Evolutionary conservation across 2,329 filamentous ascomycete species (phyloP), one percentile per base, ranked within the genome.

Genomic region (Ophioceras dolichostomum): DNA sequence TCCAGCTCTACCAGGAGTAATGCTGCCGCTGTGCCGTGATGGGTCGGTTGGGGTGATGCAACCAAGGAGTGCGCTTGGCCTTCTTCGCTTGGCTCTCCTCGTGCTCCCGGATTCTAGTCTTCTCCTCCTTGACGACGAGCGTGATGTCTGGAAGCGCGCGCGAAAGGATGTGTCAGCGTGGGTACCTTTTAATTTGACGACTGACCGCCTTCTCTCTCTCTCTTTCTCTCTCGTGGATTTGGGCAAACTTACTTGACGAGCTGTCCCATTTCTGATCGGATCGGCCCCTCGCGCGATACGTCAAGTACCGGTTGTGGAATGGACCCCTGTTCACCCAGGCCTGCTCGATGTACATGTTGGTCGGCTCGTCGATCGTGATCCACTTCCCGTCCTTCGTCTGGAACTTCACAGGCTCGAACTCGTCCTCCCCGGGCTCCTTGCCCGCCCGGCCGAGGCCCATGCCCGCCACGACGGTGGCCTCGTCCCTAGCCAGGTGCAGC

Each of bases 111-210:
- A 95, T 78, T 38, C 87, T 71, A 5, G 91, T 94, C 58, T 82
- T 83, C 58, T 96, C 88, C 56, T 98, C 91, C 64, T 96, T 98
- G 54, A 98, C 65, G 12, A 94, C 58, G 26, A 98, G 62, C 0
- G 79, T 77, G 42, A 95, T 73, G 46, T 71, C 84, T 87, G 28
- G n/a, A n/a, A n/a, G n/a, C n/a, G n/a, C n/a, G n/a, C n/a, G n/a
- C n/a, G n/a, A n/a, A n/a, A n/a, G n/a, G n/a, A n/a, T n/a, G n/a
- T n/a, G n/a, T n/a, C n/a, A n/a, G n/a, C n/a, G n/a, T n/a, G n/a
- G n/a, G n/a, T n/a, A n/a, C n/a, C n/a, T n/a, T n/a, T n/a, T n/a
- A n/a, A n/a, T n/a, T n/a, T n/a, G n/a, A n/a, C n/a, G n/a, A n/a
- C n/a, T n/a, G n/a, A n/a, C n/a, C n/a, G n/a, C n/a, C n/a, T n/a